A percentile compares a stretch with the other conserved stretches of the same genome.
Conservation (phyloP, 805 yeast genomes). For the Yamadazyma akitaensis region DNA sequence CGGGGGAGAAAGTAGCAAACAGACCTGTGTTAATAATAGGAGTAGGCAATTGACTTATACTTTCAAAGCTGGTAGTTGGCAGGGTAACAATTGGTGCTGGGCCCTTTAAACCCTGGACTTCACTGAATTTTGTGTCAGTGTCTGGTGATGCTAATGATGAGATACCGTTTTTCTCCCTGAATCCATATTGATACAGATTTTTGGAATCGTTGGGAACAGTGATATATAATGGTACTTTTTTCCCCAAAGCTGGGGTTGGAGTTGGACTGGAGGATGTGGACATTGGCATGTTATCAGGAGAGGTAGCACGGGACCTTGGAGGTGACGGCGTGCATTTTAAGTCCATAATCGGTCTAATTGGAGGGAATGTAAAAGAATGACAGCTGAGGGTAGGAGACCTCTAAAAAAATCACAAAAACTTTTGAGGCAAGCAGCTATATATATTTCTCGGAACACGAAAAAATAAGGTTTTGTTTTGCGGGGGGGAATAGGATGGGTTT, state of each 20-base stretch:
- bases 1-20: slow-evolving; percentile 15
- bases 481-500: no score
- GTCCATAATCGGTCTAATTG: neutral
- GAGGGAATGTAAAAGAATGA: no score
- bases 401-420: no score
- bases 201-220: neutral
- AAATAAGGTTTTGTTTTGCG: no score
- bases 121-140: neutral
- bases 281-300: neutral
- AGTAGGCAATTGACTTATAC: slow-evolving; percentile 42
- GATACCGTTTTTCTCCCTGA: neutral
- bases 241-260: neutral
- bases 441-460: no score
- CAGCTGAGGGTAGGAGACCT: no score
- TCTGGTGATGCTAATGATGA: neutral
- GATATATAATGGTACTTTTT: neutral
- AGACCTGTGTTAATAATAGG: slow-evolving; percentile 33
- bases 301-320: neutral
- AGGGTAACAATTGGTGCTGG: neutral
- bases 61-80: slow-evolving; percentile 7
- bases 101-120: neutral
- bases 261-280: neutral
- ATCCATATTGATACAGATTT: neutral
- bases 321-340: neutral
- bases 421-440: no score